phyloP scores from a whole-genome alignment of 2,329 filamentous ascomycete species.

The Pseudogymnoascus sp. region DNA sequence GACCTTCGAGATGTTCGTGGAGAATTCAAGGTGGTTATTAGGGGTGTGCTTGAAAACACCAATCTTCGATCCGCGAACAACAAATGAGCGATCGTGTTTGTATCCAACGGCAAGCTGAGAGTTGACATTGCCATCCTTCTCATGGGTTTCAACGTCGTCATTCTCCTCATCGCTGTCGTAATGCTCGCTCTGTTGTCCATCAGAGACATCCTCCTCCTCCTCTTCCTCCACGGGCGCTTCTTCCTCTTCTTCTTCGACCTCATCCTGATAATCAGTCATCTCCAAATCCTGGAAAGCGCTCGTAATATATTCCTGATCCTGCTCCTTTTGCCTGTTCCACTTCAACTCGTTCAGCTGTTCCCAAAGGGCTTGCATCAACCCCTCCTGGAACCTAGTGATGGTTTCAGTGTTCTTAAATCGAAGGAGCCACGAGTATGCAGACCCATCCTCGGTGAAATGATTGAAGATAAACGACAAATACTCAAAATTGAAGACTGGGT shows the following conservation, averaged over 20 bases:
- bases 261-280: constrained; percentile 68
- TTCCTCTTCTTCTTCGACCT: constrained; percentile 40
- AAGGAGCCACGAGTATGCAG: constrained; percentile 90
- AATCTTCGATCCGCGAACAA: constrained; percentile 95
- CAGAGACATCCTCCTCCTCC: constrained; percentile 48
- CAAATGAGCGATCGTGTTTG: constrained; percentile 94
- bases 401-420: constrained; percentile 79
- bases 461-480: constrained; percentile 99
- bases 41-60: constrained; percentile 96
- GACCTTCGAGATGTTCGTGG: constrained; percentile 94
- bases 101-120: constrained; percentile 92
- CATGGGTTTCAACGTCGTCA: constrained; percentile 59
- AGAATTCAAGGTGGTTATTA: constrained; percentile 89
- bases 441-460: constrained; percentile 80
- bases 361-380: constrained; percentile 92
- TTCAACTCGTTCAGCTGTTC: constrained; percentile 91
- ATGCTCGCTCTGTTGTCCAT: constrained; percentile 61
- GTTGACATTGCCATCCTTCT: constrained; percentile 77
- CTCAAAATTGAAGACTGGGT: constrained; percentile 98
- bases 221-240: constrained; percentile 34
- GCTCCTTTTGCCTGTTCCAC: constrained; percentile 87
- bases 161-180: constrained; percentile 73
- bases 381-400: constrained; percentile 83
- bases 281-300: constrained; percentile 92
- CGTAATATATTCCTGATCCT: constrained; percentile 87